These are phyloP conservation scores for Fusarium subglutinans DNA, from an alignment of 2,329 filamentous ascomycete species.

Conservation along the genomic window DNA sequence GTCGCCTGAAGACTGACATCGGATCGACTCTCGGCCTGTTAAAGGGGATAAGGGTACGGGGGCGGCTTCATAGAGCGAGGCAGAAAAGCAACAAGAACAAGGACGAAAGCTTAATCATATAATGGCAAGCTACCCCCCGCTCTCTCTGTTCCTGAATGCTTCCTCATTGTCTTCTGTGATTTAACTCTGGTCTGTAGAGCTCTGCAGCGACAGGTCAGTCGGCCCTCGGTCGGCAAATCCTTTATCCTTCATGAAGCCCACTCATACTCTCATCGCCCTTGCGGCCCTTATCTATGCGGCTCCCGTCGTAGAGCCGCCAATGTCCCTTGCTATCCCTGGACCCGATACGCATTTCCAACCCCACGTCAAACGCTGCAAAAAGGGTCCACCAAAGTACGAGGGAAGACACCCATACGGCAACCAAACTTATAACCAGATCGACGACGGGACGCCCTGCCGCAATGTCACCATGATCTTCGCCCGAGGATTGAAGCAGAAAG, in stretches of 20 bases:
- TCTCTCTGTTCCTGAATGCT: background rate
- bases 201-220: background rate
- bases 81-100: background rate
- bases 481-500: background rate
- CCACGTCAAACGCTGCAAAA: background rate
- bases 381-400: background rate
- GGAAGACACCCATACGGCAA: background rate
- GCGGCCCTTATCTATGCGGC: background rate
- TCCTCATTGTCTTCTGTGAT: rapidly evolving
- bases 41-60: background rate
- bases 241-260: background rate
- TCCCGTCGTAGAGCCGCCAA: background rate
- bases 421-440: background rate
- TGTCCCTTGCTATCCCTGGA: background rate
- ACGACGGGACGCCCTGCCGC: slow-evolving; percentile 4
- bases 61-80: background rate
- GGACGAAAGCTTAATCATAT: background rate
- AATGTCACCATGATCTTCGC: background rate
- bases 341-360: background rate
- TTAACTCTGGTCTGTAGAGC: background rate
- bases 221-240: no score
- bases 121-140: no score
- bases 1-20: background rate
- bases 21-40: background rate
- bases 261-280: background rate